Base-by-base conservation (phyloP, 108 stramenopile genomes). In the Fistulifera pelliculosa region DNA sequence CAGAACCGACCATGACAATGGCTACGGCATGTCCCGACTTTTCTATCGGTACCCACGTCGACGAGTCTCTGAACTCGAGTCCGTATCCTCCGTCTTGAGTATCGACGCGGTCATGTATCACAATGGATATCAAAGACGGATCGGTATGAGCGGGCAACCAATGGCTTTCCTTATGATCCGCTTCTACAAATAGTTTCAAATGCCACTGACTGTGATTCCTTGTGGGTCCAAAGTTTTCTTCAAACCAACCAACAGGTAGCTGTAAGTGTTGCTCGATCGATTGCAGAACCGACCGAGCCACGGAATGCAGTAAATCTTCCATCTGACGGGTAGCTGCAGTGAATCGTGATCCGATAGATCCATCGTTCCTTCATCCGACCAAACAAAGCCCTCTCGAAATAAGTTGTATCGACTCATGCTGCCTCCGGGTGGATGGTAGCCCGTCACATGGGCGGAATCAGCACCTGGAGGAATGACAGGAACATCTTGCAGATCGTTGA, bases 101-200 rank as follows among this genome's bases (percentile, higher is more conserved):
- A 19, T 70, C 78, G 19, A 61, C 47, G 13, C 31, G 51, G 51
- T 91, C 85, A 44, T 81, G 72, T 21, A 91, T 58, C 6, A 91
- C 74, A 4, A 91, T 71, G 12, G 83, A 85, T 35, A 91, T 75
- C 27, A 91, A 54, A 19, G 85, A 87, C 42, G 90, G 90, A 74
- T 91, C 90, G 0, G 90, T 91, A 53, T 91, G 90, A 49, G 69
- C 62, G 0, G 88, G 88, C 21, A 89, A 56, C 39, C 70, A 57
- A 19, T 68, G 61, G 12, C 60, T 66, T 1, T 64, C 56, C 27
- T 58, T 71, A 24, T 18, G 16, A 27, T 31, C 22, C 10, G 17
- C 47, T 41, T 40, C 13, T 47, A 10, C 26, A 59, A 83, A 91
- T 55, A 74, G 69, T 55, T 91, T 91, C 55, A 91, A 26, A 60